Base-by-base conservation (phyloP, 2,329 filamentous ascomycete species). In the Fulvia fulva region DNA sequence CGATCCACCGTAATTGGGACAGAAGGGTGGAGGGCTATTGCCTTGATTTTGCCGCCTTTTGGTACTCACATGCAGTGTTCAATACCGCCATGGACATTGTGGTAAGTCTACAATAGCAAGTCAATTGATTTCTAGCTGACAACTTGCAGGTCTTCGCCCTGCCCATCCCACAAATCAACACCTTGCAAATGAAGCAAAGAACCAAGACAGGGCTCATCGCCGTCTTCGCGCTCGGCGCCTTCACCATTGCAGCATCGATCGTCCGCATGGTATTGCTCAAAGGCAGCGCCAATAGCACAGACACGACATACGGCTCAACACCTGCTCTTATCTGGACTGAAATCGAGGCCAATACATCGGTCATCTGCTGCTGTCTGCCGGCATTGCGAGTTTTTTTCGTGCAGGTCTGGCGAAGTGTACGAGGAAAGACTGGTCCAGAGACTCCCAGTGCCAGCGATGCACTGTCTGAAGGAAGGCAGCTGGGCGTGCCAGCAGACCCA, bases 11-110 rank as follows among this genome's bases (percentile, higher is more conserved):
- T 6, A 57, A 64, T 22, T 69, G 67, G 67, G 56, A 66, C 45
- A 52, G 45, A n/a, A 44, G 22, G 28, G 41, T 63, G 3, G 25
- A 12, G 9, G 63, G 64, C 21, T n/a, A 55, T 22, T 69, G 67
- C 46, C 57, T 61, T 16, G 52, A 62, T 47, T 65, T 61, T 51
- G 59, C 53, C 21, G 59, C 54, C 3, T 69, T 69, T 54, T 69
- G 65, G 62, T 69, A 65, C 47, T 62, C 65, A 8, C 65, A 71
- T 54, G 66, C 63, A 5, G 61, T 60, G 0, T 70, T 67, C 60
- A 71, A 69, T 50, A 66, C 63, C 1, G 37, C 67, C 9, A 62
- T 67, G 58, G 68, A 71, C 26, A 51, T 70, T 43, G 54, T 69
- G 5, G 67, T 65, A 47, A 55, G 64, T 63, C n/a, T n/a, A n/a